Percentiles rank a stretch among this genome's conserved stretches.
phyloP scores from a whole-genome alignment of 306 rosid genomes.

The Dryas alaskensis region DNA sequence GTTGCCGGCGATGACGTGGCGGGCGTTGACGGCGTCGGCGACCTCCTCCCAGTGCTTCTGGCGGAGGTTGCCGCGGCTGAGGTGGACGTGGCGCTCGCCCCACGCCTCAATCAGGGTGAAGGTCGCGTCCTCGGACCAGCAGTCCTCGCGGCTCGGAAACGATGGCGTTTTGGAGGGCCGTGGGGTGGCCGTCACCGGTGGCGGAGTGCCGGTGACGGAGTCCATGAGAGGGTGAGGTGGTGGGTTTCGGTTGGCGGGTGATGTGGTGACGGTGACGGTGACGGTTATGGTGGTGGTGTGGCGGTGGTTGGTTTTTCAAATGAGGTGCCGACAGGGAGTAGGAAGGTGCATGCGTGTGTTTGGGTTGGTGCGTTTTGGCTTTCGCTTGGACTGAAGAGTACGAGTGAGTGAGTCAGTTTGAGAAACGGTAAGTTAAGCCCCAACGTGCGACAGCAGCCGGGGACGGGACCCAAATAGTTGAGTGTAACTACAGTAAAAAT shows the following conservation, averaged over 20 bases:
- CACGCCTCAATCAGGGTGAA: slow-evolving; percentile 68
- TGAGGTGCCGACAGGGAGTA: slow-evolving; percentile 6
- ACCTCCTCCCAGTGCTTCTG: slow-evolving; percentile 69
- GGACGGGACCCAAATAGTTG: no score
- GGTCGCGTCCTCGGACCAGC: slow-evolving; percentile 68
- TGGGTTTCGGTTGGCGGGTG: neutral
- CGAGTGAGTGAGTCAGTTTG: slow-evolving; percentile 1
- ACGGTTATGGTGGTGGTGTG: neutral
- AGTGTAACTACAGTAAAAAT: no score
- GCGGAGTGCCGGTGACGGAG: slow-evolving; percentile 30
- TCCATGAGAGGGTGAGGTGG: slow-evolving; percentile 24
- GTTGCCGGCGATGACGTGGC: neutral
- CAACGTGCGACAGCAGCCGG: neutral
- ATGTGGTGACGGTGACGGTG: neutral
- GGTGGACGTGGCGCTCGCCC: slow-evolving; percentile 55
- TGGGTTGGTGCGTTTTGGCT: neutral
- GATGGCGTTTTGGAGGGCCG: slow-evolving; percentile 25
- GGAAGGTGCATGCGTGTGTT: slow-evolving; percentile 9
- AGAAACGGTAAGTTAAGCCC: neutral
- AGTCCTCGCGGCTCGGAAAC: slow-evolving; percentile 53
- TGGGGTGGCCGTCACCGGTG: slow-evolving; percentile 24
- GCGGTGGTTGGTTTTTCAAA: neutral
- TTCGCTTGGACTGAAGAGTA: no score
- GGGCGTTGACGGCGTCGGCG: slow-evolving; percentile 54
- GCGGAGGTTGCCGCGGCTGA: slow-evolving; percentile 61